Percentiles rank a stretch among this genome's conserved stretches.
These are phyloP conservation scores for Chamaecyparis obtusa DNA, from an alignment of 75 land plant species.

Conservation along the genomic window DNA sequence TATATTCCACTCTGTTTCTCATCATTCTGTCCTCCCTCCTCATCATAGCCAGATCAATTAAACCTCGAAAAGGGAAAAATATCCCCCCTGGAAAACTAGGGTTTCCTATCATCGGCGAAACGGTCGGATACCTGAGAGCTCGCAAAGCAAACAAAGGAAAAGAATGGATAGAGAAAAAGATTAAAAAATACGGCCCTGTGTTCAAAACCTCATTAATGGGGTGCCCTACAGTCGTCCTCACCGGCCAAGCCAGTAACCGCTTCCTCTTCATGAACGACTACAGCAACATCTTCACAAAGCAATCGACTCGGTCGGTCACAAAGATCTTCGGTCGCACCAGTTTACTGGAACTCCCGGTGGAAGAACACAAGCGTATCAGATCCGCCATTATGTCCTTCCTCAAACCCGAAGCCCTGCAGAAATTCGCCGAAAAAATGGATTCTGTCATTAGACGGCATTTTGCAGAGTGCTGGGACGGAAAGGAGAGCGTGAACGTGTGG, in stretches of 20 bases:
- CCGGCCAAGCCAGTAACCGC: slow-evolving; percentile 6
- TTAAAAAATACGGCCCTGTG: neutral
- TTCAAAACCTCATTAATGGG: slow-evolving; percentile 19
- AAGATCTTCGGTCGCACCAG: neutral
- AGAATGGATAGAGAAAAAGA: neutral
- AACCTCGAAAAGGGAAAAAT: neutral
- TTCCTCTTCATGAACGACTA: slow-evolving; percentile 1
- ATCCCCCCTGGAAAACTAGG: slow-evolving; percentile 63
- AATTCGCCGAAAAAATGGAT: slow-evolving; percentile 20
- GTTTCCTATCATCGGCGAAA: slow-evolving; percentile 57
- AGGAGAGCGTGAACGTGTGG: slow-evolving; percentile 16
- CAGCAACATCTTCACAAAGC: neutral
- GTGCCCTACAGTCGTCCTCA: slow-evolving; percentile 11
- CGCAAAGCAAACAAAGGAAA: slow-evolving; percentile 16
- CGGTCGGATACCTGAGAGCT: slow-evolving; percentile 23
- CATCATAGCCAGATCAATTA: too few relatives aligned
- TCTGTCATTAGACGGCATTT: slow-evolving; percentile 16
- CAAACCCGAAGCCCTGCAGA: slow-evolving; percentile 25
- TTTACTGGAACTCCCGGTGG: slow-evolving; percentile 6
- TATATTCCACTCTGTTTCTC: too few relatives aligned
- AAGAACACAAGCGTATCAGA: neutral
- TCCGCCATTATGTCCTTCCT: slow-evolving; percentile 17
- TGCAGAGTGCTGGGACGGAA: slow-evolving; percentile 12
- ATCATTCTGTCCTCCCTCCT: too few relatives aligned
- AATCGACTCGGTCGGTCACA: slow-evolving; percentile 8